phyloP scores from a whole-genome alignment of 495 filamentous ascomycete species.

The Penicillium steckii region DNA sequence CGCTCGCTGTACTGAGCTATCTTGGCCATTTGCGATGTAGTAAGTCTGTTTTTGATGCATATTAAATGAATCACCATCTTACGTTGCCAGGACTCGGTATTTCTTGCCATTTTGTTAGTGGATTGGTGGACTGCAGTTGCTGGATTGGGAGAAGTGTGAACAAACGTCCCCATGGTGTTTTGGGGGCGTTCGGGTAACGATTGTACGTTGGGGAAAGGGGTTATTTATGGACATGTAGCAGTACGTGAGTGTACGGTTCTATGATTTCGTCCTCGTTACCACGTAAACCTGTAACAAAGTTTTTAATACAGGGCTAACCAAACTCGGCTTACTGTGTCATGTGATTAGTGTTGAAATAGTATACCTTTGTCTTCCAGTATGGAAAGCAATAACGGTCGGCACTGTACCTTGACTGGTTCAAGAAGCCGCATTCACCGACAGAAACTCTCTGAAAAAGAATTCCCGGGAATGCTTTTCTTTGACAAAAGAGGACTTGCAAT shows the following conservation, averaged over 20 bases:
- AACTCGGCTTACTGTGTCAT: conserved; percentile 3
- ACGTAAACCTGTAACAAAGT: background rate
- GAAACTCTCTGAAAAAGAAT: too few relatives aligned
- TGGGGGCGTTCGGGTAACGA: too few relatives aligned
- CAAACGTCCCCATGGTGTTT: background rate
- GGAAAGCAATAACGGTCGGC: too few relatives aligned
- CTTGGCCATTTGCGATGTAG: conserved; percentile 11
- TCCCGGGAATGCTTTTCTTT: too few relatives aligned
- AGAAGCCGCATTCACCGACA: too few relatives aligned
- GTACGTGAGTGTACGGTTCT: background rate
- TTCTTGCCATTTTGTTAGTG: too few relatives aligned
- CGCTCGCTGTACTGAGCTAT: background rate
- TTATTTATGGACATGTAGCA: background rate
- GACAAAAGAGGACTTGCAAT: too few relatives aligned
- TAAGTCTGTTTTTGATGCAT: conserved; percentile 6
- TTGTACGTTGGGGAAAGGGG: too few relatives aligned
- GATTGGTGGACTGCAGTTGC: background rate
- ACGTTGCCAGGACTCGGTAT: conserved; percentile 3
- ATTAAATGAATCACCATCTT: conserved; percentile 6
- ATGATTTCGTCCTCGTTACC: background rate
- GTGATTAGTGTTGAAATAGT: background rate
- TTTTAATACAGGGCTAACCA: conserved; percentile 3
- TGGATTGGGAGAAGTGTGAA: background rate
- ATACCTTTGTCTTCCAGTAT: too few relatives aligned
- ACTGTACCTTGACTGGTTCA: too few relatives aligned